phyloP scores from a whole-genome alignment of 2,329 filamentous ascomycete genomes.

The Anisogramma anomala region DNA sequence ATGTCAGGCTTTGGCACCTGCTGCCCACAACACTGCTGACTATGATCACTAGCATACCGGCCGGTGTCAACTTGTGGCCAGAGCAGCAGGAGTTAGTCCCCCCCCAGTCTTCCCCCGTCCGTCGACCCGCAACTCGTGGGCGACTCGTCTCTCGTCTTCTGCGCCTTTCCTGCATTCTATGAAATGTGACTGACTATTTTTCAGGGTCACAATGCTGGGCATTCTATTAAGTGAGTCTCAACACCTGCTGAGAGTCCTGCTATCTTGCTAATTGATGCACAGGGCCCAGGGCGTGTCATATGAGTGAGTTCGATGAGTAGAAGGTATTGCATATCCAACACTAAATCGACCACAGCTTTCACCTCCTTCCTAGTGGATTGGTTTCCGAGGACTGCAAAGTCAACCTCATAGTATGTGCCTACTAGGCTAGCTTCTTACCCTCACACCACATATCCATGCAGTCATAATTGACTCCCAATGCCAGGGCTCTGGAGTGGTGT shows the following conservation, averaged over 20 bases:
- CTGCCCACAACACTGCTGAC: not conserved
- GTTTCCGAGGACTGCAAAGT: conserved; percentile 53
- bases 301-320: not conserved
- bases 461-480: not conserved
- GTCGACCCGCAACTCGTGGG: not conserved
- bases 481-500: conserved; percentile 8
- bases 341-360: conserved; percentile 34
- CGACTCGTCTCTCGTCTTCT: not conserved
- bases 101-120: not conserved
- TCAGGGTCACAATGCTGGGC: conserved; percentile 46
- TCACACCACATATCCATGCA: too few species aligned
- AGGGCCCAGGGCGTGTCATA: conserved; percentile 5
- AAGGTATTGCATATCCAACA: not conserved
- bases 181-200: not conserved
- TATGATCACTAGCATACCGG: not conserved
- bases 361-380: conserved; percentile 58
- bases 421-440: conserved; percentile 45
- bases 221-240: conserved; percentile 28
- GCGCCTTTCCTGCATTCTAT: not conserved
- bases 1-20: not conserved
- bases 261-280: conserved; percentile 11
- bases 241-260: not conserved
- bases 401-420: conserved; percentile 48
- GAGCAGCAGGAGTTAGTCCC: not conserved
- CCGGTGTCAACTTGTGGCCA: not conserved